Evolutionary conservation across 176 grass and related monocot species (phyloP), one percentile per base, ranked within the genome.

Genomic region (Hordeum marinum): DNA sequence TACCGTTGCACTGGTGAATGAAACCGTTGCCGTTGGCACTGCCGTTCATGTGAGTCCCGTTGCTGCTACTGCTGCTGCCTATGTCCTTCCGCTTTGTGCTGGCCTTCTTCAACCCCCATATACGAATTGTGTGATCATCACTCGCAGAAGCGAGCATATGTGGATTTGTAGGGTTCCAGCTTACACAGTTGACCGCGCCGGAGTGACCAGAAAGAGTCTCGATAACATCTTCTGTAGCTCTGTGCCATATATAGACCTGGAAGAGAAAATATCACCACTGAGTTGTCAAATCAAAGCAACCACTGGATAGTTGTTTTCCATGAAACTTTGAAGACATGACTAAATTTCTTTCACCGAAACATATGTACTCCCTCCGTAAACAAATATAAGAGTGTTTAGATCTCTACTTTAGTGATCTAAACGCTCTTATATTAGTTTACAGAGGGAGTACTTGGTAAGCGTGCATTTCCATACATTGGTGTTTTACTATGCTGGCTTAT

Each of bases 181-280:
- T 94, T 45, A 97, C 95, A 14, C 90, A 93, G 84, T 97, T 97
- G 57, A 97, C 95, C 13, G 90, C 69, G 48, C 92, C 95, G 4
- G 95, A 91, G 83, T 97, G 95, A 37, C 95, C 95, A 65, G 86
- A 72, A 41, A 97, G 76, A 42, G 87, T 85, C 79, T 97, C 78
- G 18, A 97, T 85, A 18, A 97, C 76, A 90, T 91, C 89, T 68
- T 89, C 92, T 1, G 90, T 93, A 46, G 58, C 78, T 86, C 95
- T 80, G 72, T 93, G 95, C 95, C 95, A 97, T 93, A 97, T 93
- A 63, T 97, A 97, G 31, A 97, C 92, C 95, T 97, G 82, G 61
- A 2, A 75, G 65, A 45, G 4, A 84, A 83, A 84, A 50, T 74
- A 26, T 27, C 41, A 73, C 45, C 40, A 48, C 15, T 73, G 24